Evolutionary conservation across 768 basidiomycete genomes (phyloP).

Genomic region (Hemileccinum rubropunctum): DNA sequence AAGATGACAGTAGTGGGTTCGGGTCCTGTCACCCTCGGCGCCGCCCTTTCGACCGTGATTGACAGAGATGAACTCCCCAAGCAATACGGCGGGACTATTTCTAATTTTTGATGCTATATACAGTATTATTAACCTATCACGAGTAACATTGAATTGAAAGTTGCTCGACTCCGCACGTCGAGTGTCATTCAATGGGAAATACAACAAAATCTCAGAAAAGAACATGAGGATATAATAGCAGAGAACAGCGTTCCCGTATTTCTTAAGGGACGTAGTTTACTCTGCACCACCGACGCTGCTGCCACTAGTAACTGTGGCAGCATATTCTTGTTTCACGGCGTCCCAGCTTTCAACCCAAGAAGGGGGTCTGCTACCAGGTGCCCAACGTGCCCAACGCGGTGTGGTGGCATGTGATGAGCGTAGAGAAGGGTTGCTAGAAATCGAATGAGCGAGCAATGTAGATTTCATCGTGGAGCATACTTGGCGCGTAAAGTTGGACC

Average conservation of each 20-base stretch:
- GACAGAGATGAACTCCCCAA: constrained; percentile 57
- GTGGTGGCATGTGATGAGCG: constrained; percentile 10
- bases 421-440: constrained; percentile 26
- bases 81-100: constrained; percentile 68
- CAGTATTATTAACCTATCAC: background rate
- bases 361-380: constrained; percentile 29
- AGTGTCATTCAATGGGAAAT: too few species aligned
- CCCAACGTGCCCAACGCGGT: constrained; percentile 26
- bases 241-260: background rate
- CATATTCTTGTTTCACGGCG: constrained; percentile 40
- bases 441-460: background rate
- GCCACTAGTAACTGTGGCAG: constrained; percentile 39
- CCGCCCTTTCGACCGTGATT: constrained; percentile 58
- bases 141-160: too few species aligned
- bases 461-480: constrained; percentile 27
- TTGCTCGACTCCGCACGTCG: too few species aligned
- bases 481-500: constrained; percentile 64
- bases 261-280: background rate
- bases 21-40: constrained; percentile 54
- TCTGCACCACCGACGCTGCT: constrained; percentile 30
- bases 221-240: too few species aligned
- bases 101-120: background rate
- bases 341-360: constrained; percentile 45
- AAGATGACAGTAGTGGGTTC: constrained; percentile 80
- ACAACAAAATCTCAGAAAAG: too few species aligned